Conservation (phyloP, 345 rosid species). For the Corchorus olitorius region DNA sequence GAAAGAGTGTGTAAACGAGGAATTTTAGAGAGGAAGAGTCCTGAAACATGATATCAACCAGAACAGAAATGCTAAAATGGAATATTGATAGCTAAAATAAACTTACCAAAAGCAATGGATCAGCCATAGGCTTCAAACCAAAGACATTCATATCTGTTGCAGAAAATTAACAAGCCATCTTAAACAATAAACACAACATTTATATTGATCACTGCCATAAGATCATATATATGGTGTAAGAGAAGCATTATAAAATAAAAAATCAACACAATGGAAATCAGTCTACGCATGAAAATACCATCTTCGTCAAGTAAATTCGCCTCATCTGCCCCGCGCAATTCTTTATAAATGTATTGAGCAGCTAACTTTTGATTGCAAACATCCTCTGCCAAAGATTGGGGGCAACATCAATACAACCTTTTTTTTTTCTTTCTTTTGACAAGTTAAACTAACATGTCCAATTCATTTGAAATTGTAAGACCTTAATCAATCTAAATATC, state of each 20-base stretch:
- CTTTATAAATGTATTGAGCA: constrained; percentile 41
- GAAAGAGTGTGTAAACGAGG: background rate
- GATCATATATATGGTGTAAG: background rate
- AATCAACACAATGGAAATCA: constrained; percentile 2
- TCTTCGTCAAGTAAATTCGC: constrained; percentile 70
- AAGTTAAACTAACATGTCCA: background rate
- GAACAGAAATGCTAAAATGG: background rate
- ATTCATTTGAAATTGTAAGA: background rate
- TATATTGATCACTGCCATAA: background rate
- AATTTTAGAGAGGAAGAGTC: background rate
- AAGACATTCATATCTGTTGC: constrained; percentile 64
- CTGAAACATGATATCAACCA: background rate
- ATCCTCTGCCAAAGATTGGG: constrained; percentile 38
- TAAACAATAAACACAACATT: constrained; percentile 12
- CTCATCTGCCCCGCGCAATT: constrained; percentile 55
- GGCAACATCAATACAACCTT: background rate
- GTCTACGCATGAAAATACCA: constrained; percentile 35
- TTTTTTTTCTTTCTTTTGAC: background rate
- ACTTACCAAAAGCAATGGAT: constrained; percentile 63
- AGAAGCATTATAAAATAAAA: constrained; percentile 21
- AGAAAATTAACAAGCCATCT: constrained; percentile 21
- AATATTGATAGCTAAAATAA: constrained; percentile 4
- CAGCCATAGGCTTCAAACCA: constrained; percentile 66
- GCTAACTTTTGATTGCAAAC: constrained; percentile 41
- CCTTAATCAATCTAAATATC: background rate